Percentiles rank a stretch among this genome's conserved stretches.
Evolutionary conservation across 306 rosid species (phyloP).

Genomic region (Arachis stenosperma): DNA sequence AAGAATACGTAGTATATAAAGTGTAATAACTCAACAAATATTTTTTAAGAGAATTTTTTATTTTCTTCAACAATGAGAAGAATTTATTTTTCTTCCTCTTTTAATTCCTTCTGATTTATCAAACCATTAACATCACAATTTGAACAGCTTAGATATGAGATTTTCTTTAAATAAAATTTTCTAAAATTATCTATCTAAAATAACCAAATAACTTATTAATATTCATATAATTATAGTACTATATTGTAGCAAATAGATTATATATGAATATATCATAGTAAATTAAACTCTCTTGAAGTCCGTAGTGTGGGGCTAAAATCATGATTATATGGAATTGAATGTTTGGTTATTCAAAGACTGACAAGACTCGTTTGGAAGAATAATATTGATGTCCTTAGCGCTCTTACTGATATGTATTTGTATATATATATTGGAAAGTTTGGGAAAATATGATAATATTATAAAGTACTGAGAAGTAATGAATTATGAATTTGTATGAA

Average conservation of each 20-base stretch:
- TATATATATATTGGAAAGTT: background rate
- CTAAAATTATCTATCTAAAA: background rate
- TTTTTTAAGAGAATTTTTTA: too few relatives aligned
- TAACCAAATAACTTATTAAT: background rate
- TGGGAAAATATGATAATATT: background rate
- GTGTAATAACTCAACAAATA: too few relatives aligned
- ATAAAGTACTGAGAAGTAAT: background rate
- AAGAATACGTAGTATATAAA: too few relatives aligned
- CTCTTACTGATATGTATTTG: constrained; percentile 8
- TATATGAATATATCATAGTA: background rate
- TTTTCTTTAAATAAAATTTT: too few relatives aligned
- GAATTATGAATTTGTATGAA: constrained; percentile 5
- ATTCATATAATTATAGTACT: background rate
- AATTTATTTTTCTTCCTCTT: too few relatives aligned
- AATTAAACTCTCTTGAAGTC: background rate
- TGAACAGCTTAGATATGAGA: too few relatives aligned
- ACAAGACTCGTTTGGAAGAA: constrained; percentile 12
- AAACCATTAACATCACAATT: too few relatives aligned
- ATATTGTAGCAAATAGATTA: too few relatives aligned
- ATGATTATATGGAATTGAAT: constrained; percentile 5
- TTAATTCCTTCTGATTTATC: too few relatives aligned
- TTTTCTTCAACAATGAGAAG: too few relatives aligned
- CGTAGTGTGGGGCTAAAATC: constrained; percentile 1
- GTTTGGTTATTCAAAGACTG: background rate
- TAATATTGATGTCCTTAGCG: constrained; percentile 19